A percentile compares a stretch with the other conserved stretches of the same genome.
phyloP scores from a whole-genome alignment of 2,329 filamentous ascomycete genomes.

The Phialophora chinensis region DNA sequence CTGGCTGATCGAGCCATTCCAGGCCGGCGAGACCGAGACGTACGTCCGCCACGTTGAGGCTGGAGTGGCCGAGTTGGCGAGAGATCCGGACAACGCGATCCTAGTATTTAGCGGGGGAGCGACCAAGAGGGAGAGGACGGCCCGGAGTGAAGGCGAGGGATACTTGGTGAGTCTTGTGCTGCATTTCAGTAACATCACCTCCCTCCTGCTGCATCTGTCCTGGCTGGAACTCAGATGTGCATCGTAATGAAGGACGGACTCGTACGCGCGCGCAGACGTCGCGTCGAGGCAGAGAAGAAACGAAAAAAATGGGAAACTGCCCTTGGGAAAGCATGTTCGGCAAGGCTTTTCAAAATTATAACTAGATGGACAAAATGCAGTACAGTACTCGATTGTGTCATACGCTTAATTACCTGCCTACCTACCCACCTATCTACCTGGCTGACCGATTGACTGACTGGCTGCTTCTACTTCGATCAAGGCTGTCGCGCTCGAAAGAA shows the following conservation, averaged over 20 bases:
- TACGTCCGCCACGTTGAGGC: slow-evolving; percentile 77
- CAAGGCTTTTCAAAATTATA: too few relatives aligned
- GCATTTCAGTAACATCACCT: too few relatives aligned
- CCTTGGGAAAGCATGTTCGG: too few relatives aligned
- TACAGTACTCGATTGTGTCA: not conserved
- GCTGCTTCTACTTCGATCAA: not conserved
- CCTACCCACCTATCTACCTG: not conserved
- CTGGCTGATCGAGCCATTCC: slow-evolving; percentile 76
- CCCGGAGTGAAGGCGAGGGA: slow-evolving; percentile 25
- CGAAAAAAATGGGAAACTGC: not conserved
- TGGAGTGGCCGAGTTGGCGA: slow-evolving; percentile 60
- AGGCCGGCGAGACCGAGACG: slow-evolving; percentile 76
- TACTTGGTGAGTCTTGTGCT: slow-evolving; percentile 30
- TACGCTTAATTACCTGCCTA: not conserved
- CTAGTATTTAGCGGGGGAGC: slow-evolving; percentile 75
- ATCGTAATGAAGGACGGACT: too few relatives aligned
- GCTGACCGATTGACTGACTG: not conserved
- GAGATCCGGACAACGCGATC: slow-evolving; percentile 53
- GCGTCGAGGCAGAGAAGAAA: not conserved
- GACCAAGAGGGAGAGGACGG: slow-evolving; percentile 30
- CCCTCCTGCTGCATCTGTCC: too few relatives aligned
- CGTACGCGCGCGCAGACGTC: too few relatives aligned
- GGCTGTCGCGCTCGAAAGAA: slow-evolving; percentile 29
- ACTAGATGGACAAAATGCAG: too few relatives aligned
- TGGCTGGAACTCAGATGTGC: too few relatives aligned